A percentile compares a stretch with the other conserved stretches of the same genome.
These are phyloP conservation scores for Penicillium argentinense DNA, from an alignment of 495 filamentous ascomycete species.

Conservation along the genomic window DNA sequence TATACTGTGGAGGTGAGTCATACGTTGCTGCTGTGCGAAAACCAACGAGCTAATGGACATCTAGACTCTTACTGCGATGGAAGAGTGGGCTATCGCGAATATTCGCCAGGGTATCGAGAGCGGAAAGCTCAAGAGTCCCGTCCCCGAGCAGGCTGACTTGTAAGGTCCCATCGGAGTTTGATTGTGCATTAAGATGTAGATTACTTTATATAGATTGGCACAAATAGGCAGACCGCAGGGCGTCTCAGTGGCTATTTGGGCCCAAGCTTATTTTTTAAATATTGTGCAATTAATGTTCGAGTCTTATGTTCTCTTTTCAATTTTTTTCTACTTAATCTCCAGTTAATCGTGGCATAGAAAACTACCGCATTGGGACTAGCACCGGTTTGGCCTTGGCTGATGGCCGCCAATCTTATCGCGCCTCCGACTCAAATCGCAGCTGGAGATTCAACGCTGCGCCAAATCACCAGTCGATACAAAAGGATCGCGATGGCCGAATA, in stretches of 20 bases:
- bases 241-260: too few species aligned
- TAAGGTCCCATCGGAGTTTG: too few species aligned
- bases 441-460: not conserved
- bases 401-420: conserved; percentile 5
- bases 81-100: conserved; percentile 64
- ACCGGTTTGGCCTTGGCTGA: too few species aligned
- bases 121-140: conserved; percentile 56
- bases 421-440: conserved; percentile 1
- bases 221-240: too few species aligned
- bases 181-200: too few species aligned
- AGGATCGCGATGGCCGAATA: conserved; percentile 79
- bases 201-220: not conserved
- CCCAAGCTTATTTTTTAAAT: too few species aligned
- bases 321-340: too few species aligned
- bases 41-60: not conserved
- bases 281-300: too few species aligned
- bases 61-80: conserved; percentile 63
- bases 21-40: not conserved
- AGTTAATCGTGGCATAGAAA: too few species aligned
- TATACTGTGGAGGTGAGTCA: conserved; percentile 60
- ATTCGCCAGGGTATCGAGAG: conserved; percentile 53
- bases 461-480: not conserved
- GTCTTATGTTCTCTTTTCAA: too few species aligned
- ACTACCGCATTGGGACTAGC: conserved; percentile 21
- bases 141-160: conserved; percentile 58